These are phyloP conservation scores for Scheffersomyces segobiensis DNA, from an alignment of 1,139 yeast species.

Conservation along the genomic window DNA sequence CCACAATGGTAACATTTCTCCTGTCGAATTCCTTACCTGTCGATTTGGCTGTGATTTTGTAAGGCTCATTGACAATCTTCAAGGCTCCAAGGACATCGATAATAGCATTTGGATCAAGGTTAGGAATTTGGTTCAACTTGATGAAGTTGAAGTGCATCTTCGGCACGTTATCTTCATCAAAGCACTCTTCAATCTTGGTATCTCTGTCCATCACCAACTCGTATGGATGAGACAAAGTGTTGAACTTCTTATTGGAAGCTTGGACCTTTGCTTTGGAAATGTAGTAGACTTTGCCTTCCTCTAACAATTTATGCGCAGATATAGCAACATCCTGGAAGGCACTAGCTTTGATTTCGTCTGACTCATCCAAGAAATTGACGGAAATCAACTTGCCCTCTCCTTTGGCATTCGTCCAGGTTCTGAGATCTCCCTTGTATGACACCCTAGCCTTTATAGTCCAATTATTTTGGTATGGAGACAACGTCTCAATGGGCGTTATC, in stretches of 20 bases:
- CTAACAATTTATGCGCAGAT: slow-evolving; percentile 67
- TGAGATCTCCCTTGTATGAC: slow-evolving; percentile 81
- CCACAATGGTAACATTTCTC: slow-evolving; percentile 85
- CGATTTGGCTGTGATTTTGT: slow-evolving; percentile 86
- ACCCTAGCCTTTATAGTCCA: slow-evolving; percentile 96
- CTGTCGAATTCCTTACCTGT: slow-evolving; percentile 90
- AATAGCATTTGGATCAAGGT: slow-evolving; percentile 67
- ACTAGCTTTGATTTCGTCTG: slow-evolving; percentile 95
- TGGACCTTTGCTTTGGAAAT: slow-evolving; percentile 80
- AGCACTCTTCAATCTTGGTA: slow-evolving; percentile 71
- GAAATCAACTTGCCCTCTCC: slow-evolving; percentile 92
- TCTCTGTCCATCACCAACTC: slow-evolving; percentile 84
- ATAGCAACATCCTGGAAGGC: slow-evolving; percentile 91
- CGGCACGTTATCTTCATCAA: slow-evolving; percentile 69
- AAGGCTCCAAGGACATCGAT: slow-evolving; percentile 88
- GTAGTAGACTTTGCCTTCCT: slow-evolving; percentile 89
- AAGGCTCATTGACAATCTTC: slow-evolving; percentile 70
- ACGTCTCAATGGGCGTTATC: slow-evolving; percentile 76
- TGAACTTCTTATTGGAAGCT: slow-evolving; percentile 83
- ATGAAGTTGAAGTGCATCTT: slow-evolving; percentile 75
- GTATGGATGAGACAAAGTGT: slow-evolving; percentile 82
- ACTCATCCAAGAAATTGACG: slow-evolving; percentile 86
- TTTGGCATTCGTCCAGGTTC: slow-evolving; percentile 82
- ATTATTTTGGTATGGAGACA: slow-evolving; percentile 86
- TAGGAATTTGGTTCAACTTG: slow-evolving; percentile 64